Evolutionary conservation across 2,329 filamentous ascomycete species (phyloP), one percentile per base, ranked within the genome.

Genomic region (Talaromyces rugulosus): DNA sequence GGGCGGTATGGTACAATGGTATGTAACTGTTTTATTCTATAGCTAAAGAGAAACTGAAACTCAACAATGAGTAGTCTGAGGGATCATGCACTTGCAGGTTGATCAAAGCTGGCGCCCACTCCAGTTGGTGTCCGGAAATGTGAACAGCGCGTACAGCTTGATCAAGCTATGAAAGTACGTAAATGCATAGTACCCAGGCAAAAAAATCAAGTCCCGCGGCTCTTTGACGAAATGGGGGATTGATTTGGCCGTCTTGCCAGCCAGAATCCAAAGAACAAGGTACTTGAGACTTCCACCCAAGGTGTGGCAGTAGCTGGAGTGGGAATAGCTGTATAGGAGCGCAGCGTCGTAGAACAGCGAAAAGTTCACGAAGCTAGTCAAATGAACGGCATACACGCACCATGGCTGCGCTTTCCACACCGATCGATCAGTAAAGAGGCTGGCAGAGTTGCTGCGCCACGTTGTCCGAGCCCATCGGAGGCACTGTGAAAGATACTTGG

Each of bases 231-330:
- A 82, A 67, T 87, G 81, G 0, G 82, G 78, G 0, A 81, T 70
- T 14, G 85, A 72, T 76, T 88, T 88, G 65, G 86, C 72, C 18
- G 81, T 69, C 77, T 89, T 89, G 40, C 79, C 80, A n/a, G 74
- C 68, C 11, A 85, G 52, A 53, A 87, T 81, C 79, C 81, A 87
- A n/a, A 62, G 3, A 3, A 71, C 64, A 12, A 78, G n/a, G 11
- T 23, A 59, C 7, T 30, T 4, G 47, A 51, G 4, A 9, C 47
- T 51, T 12, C 11, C 27, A 62, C 7, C 63, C 40, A n/a, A 61
- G 18, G 0, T 71, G 28, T 14, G 62, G 12, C n/a, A 40, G 34
- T 18, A 60, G 11, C 33, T 27, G 65, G 59, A 78, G 5, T 59
- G 58, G 18, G 60, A 58, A 8, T 80, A 69, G 3, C 70, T 65